Evolutionary conservation across 73 alveolate species (phyloP).

Genomic region (Diophrys appendiculata): DNA sequence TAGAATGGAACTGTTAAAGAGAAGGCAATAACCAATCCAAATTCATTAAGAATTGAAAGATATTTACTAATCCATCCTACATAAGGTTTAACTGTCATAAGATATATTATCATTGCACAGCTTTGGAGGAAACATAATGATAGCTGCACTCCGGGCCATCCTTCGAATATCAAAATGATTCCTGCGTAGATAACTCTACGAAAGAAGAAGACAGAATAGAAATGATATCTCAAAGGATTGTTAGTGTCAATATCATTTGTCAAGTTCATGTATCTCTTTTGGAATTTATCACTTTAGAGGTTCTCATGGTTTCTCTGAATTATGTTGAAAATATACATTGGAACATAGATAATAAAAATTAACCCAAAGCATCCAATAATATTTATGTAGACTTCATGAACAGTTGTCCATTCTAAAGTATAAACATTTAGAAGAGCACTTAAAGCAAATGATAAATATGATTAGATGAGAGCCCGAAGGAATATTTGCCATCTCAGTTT

Average conservation of each 20-base stretch:
- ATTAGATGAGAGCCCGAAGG: constrained; percentile 3
- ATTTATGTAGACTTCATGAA: not conserved
- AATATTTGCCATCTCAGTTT: constrained; percentile 11
- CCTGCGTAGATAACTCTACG: constrained; percentile 28
- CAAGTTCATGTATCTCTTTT: constrained; percentile 18
- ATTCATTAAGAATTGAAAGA: not conserved
- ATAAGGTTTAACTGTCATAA: not conserved
- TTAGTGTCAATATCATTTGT: not conserved
- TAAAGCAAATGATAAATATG: constrained; percentile 1
- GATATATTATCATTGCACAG: not conserved
- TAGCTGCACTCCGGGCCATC: not conserved
- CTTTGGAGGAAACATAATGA: not conserved
- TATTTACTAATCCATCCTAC: not conserved
- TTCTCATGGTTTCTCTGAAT: not conserved
- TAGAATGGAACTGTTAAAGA: not conserved
- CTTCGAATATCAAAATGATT: not conserved
- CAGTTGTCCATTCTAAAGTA: not conserved
- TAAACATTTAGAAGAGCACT: constrained; percentile 12
- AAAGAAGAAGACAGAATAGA: constrained; percentile 6
- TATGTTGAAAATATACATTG: not conserved
- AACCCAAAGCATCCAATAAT: not conserved
- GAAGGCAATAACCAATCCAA: not conserved
- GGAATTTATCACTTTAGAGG: not conserved
- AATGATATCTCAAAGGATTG: constrained; percentile 18
- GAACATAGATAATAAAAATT: not conserved